Evolutionary conservation across 2,329 filamentous ascomycete genomes (phyloP), one percentile per base, ranked within the genome.

Genomic region (Teratosphaeria nubilosa): DNA sequence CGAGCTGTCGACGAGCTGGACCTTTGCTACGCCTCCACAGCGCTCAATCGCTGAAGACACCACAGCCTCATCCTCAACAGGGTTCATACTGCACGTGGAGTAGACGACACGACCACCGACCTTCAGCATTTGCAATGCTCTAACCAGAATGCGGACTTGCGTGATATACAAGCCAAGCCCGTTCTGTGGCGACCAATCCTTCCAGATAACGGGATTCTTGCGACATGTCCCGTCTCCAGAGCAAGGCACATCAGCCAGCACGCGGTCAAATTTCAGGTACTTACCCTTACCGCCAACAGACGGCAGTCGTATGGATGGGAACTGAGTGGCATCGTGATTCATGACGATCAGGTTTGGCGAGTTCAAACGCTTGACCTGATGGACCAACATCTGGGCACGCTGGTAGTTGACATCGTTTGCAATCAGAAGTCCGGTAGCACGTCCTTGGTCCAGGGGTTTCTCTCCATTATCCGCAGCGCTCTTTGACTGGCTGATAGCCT

Each of bases 41-140:
- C 91, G 83, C 66, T 91, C 87, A 66, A 99, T 91, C 11, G 94
- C 94, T 27, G 87, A 86, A 0, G 89, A 85, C 60, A 99, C 79
- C 16, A 97, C 91, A 6, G 94, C 87, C 75, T 99, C 94, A 69
- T 99, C 96, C 78, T 99, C 94, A 30, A 97, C 85, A 0, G 94
- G 94, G 75, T 99, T 99, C 88, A 99, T 90, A 74, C 91, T 96
- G 80, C 94, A 99, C 22, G 94, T 99, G 2, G 92, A 97, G 77
- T 97, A 99, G 56, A 99, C 92, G 30, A 97, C 89, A 62, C 91
- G 85, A 55, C 94, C 94, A 48, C 94, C 92, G 58, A 90, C 87
- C 78, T 96, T 97, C 64, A 99, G 83, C 85, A 99, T 90, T 76
- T 97, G 92, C 55, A 99, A 80, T 32, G 94, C 90, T 61, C 94